A percentile compares a stretch with the other conserved stretches of the same genome.
Conservation (phyloP, 2,329 filamentous ascomycete genomes). For the Hypoxylon sp. region DNA sequence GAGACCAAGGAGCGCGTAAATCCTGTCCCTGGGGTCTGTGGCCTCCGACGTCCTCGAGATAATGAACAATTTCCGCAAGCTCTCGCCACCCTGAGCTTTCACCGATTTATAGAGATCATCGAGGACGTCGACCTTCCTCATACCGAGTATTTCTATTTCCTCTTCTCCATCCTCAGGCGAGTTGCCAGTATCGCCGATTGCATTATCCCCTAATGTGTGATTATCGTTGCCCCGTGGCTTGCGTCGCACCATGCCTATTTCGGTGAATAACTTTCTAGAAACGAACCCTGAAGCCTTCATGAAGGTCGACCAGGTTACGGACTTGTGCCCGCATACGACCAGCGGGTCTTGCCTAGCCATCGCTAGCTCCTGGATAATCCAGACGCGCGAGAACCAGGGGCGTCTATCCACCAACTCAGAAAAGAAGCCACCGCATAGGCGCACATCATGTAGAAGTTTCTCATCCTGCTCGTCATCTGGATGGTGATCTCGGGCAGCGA, state of each 20-base stretch:
- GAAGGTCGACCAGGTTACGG: conserved; percentile 20
- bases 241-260: conserved; percentile 7
- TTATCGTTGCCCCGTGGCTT: background rate
- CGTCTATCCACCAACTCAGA: conserved; percentile 5
- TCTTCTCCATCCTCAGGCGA: background rate
- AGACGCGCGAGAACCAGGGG: conserved; percentile 32
- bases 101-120: conserved; percentile 15
- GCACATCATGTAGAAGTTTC: background rate
- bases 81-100: conserved; percentile 19
- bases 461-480: background rate
- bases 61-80: conserved; percentile 18
- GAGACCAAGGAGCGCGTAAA: conserved; percentile 27
- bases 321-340: conserved; percentile 24
- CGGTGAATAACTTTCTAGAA: conserved; percentile 8
- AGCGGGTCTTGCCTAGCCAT: conserved; percentile 26
- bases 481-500: conserved; percentile 11
- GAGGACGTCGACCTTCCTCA: conserved; percentile 20
- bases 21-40: conserved; percentile 30
- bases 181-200: background rate
- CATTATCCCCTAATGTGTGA: background rate
- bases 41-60: conserved; percentile 25
- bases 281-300: conserved; percentile 14
- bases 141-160: conserved; percentile 2
- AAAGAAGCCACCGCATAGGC: conserved; percentile 18
- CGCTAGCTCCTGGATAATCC: conserved; percentile 34